phyloP scores from a whole-genome alignment of 2,329 filamentous ascomycete species.

The Byssoonygena ceratinophila region DNA sequence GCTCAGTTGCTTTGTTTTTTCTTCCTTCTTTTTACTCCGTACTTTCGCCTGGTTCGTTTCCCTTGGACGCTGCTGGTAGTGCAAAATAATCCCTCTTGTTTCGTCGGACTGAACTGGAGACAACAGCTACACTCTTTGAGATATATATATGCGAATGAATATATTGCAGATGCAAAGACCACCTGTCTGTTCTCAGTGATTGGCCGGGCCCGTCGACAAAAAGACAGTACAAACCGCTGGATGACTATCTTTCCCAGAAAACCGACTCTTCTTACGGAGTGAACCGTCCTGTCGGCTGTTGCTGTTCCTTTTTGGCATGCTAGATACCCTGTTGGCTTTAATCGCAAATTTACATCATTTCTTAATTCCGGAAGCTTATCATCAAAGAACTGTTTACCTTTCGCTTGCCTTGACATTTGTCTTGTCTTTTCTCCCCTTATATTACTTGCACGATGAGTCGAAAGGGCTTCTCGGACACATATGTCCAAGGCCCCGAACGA shows the following conservation, averaged over 20 bases:
- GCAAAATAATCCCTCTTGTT: background rate
- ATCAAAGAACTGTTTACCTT: no score
- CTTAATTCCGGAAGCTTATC: no score
- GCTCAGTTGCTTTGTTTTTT: background rate
- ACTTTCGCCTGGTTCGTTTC: background rate
- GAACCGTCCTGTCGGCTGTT: no score
- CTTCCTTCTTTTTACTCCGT: background rate
- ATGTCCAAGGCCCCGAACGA: constrained; percentile 42
- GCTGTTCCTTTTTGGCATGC: no score
- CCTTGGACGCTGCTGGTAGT: background rate
- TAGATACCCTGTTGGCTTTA: background rate
- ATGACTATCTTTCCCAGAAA: no score
- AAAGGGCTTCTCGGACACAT: background rate
- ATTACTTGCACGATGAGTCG: background rate
- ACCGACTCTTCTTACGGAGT: no score
- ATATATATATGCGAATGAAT: background rate
- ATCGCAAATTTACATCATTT: no score
- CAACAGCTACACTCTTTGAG: no score
- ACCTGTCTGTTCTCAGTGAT: background rate
- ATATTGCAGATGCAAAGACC: background rate
- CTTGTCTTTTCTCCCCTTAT: background rate
- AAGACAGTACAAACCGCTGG: background rate
- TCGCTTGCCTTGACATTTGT: no score
- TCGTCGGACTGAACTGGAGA: background rate
- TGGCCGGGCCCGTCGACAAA: background rate